Percentiles rank a stretch among this genome's conserved stretches.
These are phyloP conservation scores for Arthrobotrys sphaeroides DNA, from an alignment of 2,329 filamentous ascomycete species.

Conservation along the genomic window DNA sequence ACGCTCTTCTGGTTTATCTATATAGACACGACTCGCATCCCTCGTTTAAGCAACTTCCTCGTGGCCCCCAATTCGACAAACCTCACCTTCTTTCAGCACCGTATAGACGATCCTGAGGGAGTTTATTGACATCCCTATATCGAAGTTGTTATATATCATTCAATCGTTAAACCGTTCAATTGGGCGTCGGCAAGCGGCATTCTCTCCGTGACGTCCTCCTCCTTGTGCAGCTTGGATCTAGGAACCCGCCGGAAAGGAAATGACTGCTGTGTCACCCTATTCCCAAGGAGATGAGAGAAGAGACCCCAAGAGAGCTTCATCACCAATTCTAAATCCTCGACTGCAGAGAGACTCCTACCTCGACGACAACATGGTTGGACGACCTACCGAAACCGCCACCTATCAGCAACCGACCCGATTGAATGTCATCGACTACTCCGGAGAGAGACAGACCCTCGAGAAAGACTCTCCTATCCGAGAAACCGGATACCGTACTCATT, in stretches of 20 bases:
- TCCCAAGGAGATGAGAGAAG: conserved; percentile 30
- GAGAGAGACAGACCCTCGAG: conserved; percentile 41
- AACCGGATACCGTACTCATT: conserved; percentile 51
- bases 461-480: conserved; percentile 53
- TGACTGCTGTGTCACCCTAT: conserved; percentile 53
- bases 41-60: background rate
- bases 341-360: conserved; percentile 46
- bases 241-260: conserved; percentile 26
- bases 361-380: conserved; percentile 26
- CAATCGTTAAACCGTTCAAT: conserved; percentile 7
- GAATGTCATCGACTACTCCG: conserved; percentile 40
- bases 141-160: background rate
- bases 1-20: conserved; percentile 22
- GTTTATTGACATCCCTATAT: conserved; percentile 20
- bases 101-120: conserved; percentile 21
- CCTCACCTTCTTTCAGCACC: conserved; percentile 16
- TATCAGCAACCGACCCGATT: conserved; percentile 45
- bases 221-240: background rate
- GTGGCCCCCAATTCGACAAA: background rate
- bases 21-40: background rate
- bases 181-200: conserved; percentile 5
- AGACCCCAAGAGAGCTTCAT: conserved; percentile 46
- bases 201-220: background rate
- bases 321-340: conserved; percentile 49
- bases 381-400: conserved; percentile 15